These are phyloP conservation scores for Tricholoma hemisulphureum DNA, from an alignment of 768 basidiomycete genomes.

Conservation along the genomic window DNA sequence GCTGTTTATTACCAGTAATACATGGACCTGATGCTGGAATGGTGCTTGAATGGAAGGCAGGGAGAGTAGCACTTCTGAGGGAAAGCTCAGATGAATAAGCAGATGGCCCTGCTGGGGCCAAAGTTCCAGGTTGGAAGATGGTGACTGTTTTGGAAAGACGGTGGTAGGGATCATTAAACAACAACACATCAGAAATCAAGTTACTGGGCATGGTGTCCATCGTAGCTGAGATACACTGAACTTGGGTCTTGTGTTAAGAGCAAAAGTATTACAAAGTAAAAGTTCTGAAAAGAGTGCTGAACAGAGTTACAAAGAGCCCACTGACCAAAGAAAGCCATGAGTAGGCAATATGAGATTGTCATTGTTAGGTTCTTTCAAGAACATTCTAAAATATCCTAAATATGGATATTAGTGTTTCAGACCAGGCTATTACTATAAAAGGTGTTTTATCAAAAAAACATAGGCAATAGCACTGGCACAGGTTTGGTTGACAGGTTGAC, in stretches of 20 bases:
- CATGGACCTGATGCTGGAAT: neutral
- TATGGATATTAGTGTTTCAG: too few relatives aligned
- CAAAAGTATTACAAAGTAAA: neutral
- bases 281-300: neutral
- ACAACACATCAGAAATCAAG: neutral
- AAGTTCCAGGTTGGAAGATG: neutral
- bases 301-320: too few relatives aligned
- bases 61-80: neutral
- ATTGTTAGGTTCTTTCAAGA: slow-evolving; percentile 1
- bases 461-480: too few relatives aligned
- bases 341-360: neutral
- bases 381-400: neutral
- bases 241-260: neutral
- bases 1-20: neutral
- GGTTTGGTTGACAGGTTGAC: too few relatives aligned
- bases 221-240: neutral
- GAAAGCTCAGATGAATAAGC: neutral
- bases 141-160: neutral
- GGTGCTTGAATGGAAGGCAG: neutral
- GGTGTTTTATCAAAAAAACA: too few relatives aligned
- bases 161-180: slow-evolving; percentile 8
- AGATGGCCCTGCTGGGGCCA: neutral
- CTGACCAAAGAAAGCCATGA: neutral
- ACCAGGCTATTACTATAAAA: too few relatives aligned
- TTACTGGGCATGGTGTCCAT: neutral